A percentile compares a stretch with the other conserved stretches of the same genome.
phyloP scores from a whole-genome alignment of 768 basidiomycete genomes.

The Grammothele lineata region DNA sequence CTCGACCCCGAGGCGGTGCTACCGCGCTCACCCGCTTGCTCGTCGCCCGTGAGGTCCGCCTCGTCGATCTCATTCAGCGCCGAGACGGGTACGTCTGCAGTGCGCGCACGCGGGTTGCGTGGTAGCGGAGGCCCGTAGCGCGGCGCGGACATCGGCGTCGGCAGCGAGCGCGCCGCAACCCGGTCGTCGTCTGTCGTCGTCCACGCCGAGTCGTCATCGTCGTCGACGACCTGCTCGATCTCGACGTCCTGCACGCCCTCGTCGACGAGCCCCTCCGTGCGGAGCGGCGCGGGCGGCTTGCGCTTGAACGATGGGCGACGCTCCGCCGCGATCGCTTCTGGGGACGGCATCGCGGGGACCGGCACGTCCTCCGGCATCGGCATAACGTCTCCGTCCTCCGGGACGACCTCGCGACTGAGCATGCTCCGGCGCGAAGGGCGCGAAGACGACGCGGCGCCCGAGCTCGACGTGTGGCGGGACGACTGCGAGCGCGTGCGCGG shows the following conservation, averaged over 20 bases:
- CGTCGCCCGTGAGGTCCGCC: background rate
- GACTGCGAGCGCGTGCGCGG: slow-evolving; percentile 33
- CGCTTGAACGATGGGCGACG: slow-evolving; percentile 7
- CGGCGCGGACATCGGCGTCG: slow-evolving; percentile 15
- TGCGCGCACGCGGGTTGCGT: background rate
- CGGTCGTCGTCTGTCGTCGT: no score
- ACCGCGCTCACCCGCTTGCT: background rate
- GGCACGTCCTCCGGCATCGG: background rate
- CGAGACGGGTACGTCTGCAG: background rate
- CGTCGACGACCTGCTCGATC: slow-evolving; percentile 3
- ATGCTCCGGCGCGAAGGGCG: slow-evolving; percentile 9
- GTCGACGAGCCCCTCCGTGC: background rate
- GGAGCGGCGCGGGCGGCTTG: slow-evolving; percentile 2
- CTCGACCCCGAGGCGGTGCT: background rate
- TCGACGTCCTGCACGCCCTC: background rate
- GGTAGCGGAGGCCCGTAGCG: background rate
- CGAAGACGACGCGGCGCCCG: no score
- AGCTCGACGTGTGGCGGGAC: slow-evolving; percentile 3
- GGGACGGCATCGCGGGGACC: background rate
- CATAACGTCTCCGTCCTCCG: slow-evolving; percentile 3
- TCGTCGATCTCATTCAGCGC: background rate
- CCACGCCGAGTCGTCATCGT: background rate
- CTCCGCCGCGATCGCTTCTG: background rate
- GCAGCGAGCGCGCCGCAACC: slow-evolving; percentile 10
- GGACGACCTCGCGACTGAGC: slow-evolving; percentile 8